Evolutionary conservation across 176 grass and related monocot genomes (phyloP).

Genomic region (Oryza longistaminata): DNA sequence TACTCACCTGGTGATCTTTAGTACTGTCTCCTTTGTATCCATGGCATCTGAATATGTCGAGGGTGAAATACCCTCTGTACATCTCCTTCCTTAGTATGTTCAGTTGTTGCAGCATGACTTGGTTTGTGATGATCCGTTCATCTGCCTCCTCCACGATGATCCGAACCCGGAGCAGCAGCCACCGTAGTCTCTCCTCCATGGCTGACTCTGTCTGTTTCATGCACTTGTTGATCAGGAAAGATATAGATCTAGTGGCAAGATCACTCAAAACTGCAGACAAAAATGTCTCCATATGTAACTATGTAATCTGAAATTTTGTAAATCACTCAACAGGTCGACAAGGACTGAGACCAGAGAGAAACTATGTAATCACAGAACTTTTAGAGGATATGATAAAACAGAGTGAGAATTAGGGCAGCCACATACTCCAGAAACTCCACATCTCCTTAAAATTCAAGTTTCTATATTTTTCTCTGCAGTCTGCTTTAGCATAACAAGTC

Average conservation of each 20-base stretch:
- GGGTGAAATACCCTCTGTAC: background rate
- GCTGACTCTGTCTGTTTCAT: background rate
- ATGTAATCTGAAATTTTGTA: background rate
- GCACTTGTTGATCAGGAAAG: background rate
- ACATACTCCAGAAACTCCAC: too few relatives aligned
- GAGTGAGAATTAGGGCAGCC: background rate
- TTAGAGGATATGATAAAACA: background rate
- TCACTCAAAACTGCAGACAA: background rate
- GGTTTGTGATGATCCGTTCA: slow-evolving; percentile 3
- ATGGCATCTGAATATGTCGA: background rate
- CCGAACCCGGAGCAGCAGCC: background rate
- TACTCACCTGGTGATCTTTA: background rate
- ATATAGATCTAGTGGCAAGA: background rate
- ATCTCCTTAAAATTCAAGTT: too few relatives aligned
- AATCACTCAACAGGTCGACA: background rate
- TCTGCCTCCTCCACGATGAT: slow-evolving; percentile 23
- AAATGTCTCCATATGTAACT: background rate
- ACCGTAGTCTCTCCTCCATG: background rate
- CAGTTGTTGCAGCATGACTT: background rate
- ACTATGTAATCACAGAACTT: background rate
- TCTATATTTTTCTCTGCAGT: too few relatives aligned
- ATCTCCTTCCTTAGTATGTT: background rate
- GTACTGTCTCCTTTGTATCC: background rate
- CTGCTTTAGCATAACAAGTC: too few relatives aligned
- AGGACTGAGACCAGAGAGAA: background rate